Evolutionary conservation across 495 filamentous ascomycete genomes (phyloP), one percentile per base, ranked within the genome.

Genomic region (Lindgomyces ingoldianus): DNA sequence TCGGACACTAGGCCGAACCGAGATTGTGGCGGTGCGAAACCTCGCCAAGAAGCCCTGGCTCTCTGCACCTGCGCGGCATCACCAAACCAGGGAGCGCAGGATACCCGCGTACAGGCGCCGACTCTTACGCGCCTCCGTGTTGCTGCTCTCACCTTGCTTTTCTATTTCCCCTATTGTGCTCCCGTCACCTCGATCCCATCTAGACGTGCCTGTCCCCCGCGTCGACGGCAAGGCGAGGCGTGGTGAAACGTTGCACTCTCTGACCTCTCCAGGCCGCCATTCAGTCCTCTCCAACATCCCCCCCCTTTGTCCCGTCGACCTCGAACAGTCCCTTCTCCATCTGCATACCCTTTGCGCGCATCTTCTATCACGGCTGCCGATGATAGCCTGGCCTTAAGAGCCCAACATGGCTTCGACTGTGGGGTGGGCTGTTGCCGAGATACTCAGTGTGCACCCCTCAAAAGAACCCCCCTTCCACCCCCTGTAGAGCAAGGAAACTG

Each of bases 361-460:
- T 21, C 16, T 1, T 22, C 42, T 26, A 4, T 45, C 59, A 47
- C 62, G 26, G 45, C 55, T 67, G 57, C 68, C 53, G 44, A 70
- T 70, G 68, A 63, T 42, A 60, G 18, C 47, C 33, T 33, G 3
- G 45, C 25, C 27, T n/a, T 70, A 33, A 66, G n/a, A 49, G 51
- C 53, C 67, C 47, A 57, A 63, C 47, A 79, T 79, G 76, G 74
- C 76, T 67, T 77, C 76, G 19, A 48, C 68, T n/a, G 46, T 74
- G 26, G 70, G 72, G 46, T 72, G 68, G 47, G 71, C 75, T 18
- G 64, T 76, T 26, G 67, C 72, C 59, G 74, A 78, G 62, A 64
- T 79, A n/a, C 47, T 79, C 21, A 77, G 76, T 79, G 72, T 12
- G 66, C 47, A 24, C 26, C 41, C 18, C 49, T 44, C 27, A 18